Evolutionary conservation across 1,284 basidiomycete genomes (phyloP).

Genomic region (Trametes pubescens): DNA sequence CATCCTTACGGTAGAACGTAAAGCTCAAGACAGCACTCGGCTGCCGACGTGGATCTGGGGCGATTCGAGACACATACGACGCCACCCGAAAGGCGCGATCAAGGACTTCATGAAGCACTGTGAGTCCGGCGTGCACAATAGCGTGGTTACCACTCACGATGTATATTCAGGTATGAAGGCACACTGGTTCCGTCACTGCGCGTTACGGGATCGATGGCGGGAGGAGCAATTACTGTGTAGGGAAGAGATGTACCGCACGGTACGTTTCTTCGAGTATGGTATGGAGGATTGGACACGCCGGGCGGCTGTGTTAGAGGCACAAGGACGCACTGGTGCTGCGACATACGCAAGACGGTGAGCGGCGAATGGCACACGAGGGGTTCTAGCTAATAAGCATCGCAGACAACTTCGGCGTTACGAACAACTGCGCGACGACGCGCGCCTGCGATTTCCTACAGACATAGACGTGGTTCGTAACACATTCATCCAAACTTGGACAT

Average conservation of each 20-base stretch:
- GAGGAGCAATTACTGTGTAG: not conserved
- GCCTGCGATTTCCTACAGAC: too few species aligned
- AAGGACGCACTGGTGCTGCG: too few species aligned
- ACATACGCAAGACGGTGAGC: too few species aligned
- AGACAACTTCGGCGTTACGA: too few species aligned
- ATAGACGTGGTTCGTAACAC: too few species aligned
- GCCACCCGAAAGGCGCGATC: not conserved
- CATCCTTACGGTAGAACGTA: not conserved
- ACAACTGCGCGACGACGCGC: too few species aligned
- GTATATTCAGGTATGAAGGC: not conserved
- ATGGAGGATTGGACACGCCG: not conserved
- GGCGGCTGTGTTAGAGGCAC: not conserved
- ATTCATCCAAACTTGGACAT: too few species aligned
- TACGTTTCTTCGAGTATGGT: not conserved
- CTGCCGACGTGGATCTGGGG: slow-evolving; percentile 27
- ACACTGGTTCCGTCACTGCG: slow-evolving; percentile 18
- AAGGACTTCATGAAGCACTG: slow-evolving; percentile 7
- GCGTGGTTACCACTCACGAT: too few species aligned
- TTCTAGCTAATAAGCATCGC: too few species aligned
- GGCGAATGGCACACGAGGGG: too few species aligned
- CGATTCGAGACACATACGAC: slow-evolving; percentile 8
- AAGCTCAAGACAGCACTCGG: slow-evolving; percentile 4
- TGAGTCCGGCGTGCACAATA: too few species aligned
- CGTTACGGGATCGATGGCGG: not conserved
- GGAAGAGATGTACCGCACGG: slow-evolving; percentile 12